phyloP scores from a whole-genome alignment of 352 stramenopile species.

The Thalassiosira delicatula region DNA sequence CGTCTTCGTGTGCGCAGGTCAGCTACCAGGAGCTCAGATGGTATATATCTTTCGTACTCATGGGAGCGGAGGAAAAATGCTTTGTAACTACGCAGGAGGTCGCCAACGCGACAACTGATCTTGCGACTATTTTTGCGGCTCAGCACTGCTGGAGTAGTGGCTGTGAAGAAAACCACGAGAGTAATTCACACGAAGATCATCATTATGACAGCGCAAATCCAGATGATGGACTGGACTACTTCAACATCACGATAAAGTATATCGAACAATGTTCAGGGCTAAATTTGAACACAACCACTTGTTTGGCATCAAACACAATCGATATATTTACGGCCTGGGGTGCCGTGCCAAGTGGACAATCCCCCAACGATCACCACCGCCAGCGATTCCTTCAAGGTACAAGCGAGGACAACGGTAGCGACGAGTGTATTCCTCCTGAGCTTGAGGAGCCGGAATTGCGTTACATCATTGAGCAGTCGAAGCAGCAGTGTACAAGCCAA shows the following conservation, averaged over 20 bases:
- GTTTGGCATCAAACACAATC: slow-evolving; percentile 33
- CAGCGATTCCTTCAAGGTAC: slow-evolving; percentile 19
- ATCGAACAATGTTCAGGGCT: slow-evolving; percentile 48
- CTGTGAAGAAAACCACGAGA: slow-evolving; percentile 1
- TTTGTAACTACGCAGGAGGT: slow-evolving; percentile 20
- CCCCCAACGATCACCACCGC: neutral
- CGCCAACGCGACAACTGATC: slow-evolving; percentile 34
- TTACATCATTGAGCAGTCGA: slow-evolving; percentile 33
- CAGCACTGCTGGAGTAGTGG: slow-evolving; percentile 27
- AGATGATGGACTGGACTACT: slow-evolving; percentile 27
- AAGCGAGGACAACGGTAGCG: slow-evolving; percentile 19
- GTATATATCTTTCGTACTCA: slow-evolving; percentile 18
- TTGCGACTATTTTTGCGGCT: slow-evolving; percentile 32
- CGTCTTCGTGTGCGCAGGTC: too few relatives aligned
- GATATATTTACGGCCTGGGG: slow-evolving; percentile 11
- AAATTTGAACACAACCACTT: slow-evolving; percentile 30
- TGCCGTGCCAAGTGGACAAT: neutral
- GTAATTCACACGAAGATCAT: slow-evolving; percentile 12
- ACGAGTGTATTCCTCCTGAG: slow-evolving; percentile 41
- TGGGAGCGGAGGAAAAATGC: slow-evolving; percentile 29
- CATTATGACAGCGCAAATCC: slow-evolving; percentile 7
- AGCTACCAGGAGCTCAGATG: too few relatives aligned
- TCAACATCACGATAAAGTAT: slow-evolving; percentile 48
- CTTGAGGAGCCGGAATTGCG: slow-evolving; percentile 37
- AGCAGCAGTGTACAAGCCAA: slow-evolving; percentile 34